These are phyloP conservation scores for Copromyces sp. DNA, from an alignment of 495 filamentous ascomycete genomes.

Conservation along the genomic window DNA sequence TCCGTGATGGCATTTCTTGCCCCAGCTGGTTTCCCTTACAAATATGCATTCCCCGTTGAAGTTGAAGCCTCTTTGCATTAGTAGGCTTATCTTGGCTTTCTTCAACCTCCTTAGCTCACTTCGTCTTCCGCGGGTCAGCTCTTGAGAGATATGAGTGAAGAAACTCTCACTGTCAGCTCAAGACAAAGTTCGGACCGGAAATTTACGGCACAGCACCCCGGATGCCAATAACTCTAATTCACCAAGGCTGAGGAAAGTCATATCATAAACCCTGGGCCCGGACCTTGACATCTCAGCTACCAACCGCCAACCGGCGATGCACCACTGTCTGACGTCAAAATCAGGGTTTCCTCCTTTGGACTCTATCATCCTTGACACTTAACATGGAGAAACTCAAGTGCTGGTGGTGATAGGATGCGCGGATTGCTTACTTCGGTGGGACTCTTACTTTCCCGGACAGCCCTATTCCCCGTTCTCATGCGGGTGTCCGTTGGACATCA, in stretches of 20 bases:
- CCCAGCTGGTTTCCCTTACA: background rate
- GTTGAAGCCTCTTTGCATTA: background rate
- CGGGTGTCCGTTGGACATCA: background rate
- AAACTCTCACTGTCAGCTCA: background rate
- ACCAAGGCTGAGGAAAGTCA: background rate
- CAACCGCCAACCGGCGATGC: background rate
- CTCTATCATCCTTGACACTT: background rate
- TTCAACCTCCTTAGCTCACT: background rate
- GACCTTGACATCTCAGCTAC: background rate
- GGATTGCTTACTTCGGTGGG: background rate
- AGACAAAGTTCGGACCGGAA: background rate
- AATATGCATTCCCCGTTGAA: background rate
- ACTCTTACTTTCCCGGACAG: background rate
- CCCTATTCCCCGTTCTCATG: background rate
- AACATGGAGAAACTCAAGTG: background rate
- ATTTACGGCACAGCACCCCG: background rate
- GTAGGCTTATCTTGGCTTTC: background rate
- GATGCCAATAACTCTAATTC: background rate
- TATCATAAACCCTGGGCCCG: background rate
- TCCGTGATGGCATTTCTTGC: background rate
- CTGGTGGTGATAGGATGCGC: background rate
- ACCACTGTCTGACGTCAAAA: background rate
- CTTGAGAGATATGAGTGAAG: background rate
- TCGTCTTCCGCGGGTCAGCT: background rate
- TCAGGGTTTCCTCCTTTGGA: background rate